A percentile compares a stretch with the other conserved stretches of the same genome.
Conservation (phyloP, 768 basidiomycete species). For the Crucibulum laeve region DNA sequence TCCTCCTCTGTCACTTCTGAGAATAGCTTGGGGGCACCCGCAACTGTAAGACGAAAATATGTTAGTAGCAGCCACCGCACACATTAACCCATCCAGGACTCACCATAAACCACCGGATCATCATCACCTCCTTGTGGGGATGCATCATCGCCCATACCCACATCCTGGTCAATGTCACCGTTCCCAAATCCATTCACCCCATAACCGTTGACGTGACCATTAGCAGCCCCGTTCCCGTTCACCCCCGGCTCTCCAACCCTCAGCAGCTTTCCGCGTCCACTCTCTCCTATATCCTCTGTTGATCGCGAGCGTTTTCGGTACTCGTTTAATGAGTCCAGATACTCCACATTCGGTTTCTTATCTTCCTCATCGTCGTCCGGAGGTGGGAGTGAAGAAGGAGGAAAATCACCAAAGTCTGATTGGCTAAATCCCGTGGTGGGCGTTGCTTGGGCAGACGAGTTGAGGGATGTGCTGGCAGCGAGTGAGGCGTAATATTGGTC, state of each 20-base stretch:
- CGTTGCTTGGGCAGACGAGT: constrained; percentile 51
- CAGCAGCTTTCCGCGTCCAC: constrained; percentile 30
- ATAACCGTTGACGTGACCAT: too few relatives aligned
- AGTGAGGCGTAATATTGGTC: constrained; percentile 82
- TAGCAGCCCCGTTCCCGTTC: constrained; percentile 20
- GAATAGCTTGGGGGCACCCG: constrained; percentile 67
- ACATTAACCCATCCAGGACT: constrained; percentile 15
- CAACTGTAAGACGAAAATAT: constrained; percentile 42
- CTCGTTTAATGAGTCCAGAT: constrained; percentile 66
- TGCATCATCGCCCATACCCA: constrained; percentile 15
- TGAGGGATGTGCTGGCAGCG: constrained; percentile 57
- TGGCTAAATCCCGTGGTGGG: constrained; percentile 46
- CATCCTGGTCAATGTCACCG: constrained; percentile 11
- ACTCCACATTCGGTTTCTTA: constrained; percentile 59
- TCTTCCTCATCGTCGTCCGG: constrained; percentile 63
- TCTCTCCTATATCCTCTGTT: constrained; percentile 46
- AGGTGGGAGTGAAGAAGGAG: constrained; percentile 14
- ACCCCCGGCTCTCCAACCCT: constrained; percentile 28
- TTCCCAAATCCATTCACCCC: constrained; percentile 9
- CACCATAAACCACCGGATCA: constrained; percentile 70
- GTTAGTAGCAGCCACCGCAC: constrained; percentile 1
- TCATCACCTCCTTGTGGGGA: constrained; percentile 24
- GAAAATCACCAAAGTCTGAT: constrained; percentile 48
- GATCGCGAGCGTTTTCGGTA: constrained; percentile 74
- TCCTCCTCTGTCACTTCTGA: constrained; percentile 88